These are phyloP conservation scores for Pichia sp. DNA, from an alignment of 1,139 yeast genomes.

Conservation along the genomic window DNA sequence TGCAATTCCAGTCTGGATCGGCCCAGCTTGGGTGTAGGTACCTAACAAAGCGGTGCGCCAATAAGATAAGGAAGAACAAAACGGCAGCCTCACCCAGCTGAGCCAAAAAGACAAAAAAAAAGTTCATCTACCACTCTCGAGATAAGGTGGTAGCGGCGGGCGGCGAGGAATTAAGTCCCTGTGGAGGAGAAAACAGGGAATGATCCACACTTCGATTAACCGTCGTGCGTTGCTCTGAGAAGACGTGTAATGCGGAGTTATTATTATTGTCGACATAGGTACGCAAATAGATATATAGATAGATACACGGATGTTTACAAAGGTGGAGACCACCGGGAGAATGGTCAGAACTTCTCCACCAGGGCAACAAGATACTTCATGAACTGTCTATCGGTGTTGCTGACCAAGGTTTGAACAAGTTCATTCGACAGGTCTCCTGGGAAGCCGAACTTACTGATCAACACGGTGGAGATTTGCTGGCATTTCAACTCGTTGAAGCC, in stretches of 20 bases:
- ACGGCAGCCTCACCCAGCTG: background rate
- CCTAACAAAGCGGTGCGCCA: background rate
- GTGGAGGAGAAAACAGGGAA: background rate
- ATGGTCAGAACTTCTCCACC: conserved; percentile 35
- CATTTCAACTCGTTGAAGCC: conserved; percentile 29
- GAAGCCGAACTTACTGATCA: conserved; percentile 52
- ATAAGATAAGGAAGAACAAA: background rate
- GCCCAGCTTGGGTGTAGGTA: background rate
- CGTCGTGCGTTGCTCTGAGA: background rate
- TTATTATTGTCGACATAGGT: background rate
- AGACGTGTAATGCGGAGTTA: no score
- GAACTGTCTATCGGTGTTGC: conserved; percentile 53
- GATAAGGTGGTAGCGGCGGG: background rate
- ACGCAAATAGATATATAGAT: background rate
- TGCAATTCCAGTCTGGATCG: background rate
- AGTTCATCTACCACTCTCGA: background rate
- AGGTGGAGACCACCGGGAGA: background rate
- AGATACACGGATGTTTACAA: background rate
- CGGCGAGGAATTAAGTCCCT: background rate
- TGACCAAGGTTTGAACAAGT: conserved; percentile 53
- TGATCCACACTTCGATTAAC: no score
- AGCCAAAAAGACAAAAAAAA: background rate
- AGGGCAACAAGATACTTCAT: conserved; percentile 62
- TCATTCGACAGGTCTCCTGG: conserved; percentile 53
- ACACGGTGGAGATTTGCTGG: conserved; percentile 32